These are phyloP conservation scores for Rhynchospora tenuis DNA, from an alignment of 176 grass and related monocot species.

Conservation along the genomic window DNA sequence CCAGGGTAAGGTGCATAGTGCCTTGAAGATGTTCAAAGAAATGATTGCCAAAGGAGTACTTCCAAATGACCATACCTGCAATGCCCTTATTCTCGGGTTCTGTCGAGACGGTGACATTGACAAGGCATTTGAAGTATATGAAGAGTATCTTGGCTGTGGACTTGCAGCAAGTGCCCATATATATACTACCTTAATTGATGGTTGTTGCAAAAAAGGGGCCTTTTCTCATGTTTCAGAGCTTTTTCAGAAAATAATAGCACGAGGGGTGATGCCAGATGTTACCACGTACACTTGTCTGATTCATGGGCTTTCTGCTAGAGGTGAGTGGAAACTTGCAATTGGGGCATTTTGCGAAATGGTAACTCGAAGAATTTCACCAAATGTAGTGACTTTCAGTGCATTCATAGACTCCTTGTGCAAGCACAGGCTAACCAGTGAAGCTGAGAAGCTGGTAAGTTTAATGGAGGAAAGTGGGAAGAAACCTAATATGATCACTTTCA, in stretches of 20 bases:
- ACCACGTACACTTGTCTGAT: not conserved
- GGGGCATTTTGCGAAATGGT: conserved; percentile 23
- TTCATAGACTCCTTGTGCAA: conserved; percentile 24
- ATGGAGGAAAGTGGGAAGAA: not conserved
- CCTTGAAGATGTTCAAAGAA: too few species aligned
- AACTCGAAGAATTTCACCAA: not conserved
- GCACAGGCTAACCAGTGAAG: not conserved
- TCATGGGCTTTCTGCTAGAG: conserved; percentile 12
- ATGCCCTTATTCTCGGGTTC: too few species aligned
- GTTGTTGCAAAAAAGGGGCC: conserved; percentile 5
- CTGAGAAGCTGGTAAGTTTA: conserved; percentile 20
- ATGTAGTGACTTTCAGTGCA: not conserved
- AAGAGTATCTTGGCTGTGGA: too few species aligned
- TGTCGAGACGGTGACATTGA: too few species aligned
- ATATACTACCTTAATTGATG: too few species aligned
- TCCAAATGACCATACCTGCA: too few species aligned
- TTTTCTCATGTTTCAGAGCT: not conserved
- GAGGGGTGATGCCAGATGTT: not conserved
- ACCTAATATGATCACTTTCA: not conserved
- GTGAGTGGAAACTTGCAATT: not conserved
- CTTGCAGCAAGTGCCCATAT: too few species aligned
- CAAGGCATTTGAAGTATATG: too few species aligned
- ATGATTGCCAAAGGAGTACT: too few species aligned
- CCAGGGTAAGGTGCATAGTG: too few species aligned
- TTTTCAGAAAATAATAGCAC: not conserved